These are phyloP conservation scores for Malus fusca DNA, from an alignment of 306 rosid genomes.

Conservation along the genomic window DNA sequence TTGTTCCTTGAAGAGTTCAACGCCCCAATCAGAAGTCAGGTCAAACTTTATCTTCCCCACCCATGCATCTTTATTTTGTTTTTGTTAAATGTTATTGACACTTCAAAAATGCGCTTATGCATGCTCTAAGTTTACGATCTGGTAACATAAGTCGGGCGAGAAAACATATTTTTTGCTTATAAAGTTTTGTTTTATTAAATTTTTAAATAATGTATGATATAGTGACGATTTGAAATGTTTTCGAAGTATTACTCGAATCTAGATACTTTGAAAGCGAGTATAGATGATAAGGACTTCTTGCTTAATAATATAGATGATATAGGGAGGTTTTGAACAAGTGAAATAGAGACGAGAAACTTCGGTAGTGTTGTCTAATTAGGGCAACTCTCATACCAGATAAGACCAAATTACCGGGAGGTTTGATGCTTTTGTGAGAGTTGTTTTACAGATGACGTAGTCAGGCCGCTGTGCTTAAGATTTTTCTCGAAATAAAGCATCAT, in stretches of 20 bases:
- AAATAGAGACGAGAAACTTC: background rate
- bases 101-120: background rate
- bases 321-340: background rate
- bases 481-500: background rate
- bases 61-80: background rate
- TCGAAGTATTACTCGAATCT: background rate
- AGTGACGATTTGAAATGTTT: background rate
- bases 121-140: background rate
- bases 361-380: too few species aligned
- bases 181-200: background rate
- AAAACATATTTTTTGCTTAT: background rate
- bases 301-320: background rate
- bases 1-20: slow-evolving; percentile 49
- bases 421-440: background rate
- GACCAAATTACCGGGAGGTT: background rate
- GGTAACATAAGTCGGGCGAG: background rate
- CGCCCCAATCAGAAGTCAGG: slow-evolving; percentile 51
- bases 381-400: too few species aligned
- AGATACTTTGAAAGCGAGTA: too few species aligned
- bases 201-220: background rate
- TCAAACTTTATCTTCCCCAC: background rate
- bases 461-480: background rate
- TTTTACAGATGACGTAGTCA: background rate
- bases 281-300: too few species aligned
- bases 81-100: background rate